Conservation (phyloP, 352 stramenopile species). For the Phytophthora boehmeriae region DNA sequence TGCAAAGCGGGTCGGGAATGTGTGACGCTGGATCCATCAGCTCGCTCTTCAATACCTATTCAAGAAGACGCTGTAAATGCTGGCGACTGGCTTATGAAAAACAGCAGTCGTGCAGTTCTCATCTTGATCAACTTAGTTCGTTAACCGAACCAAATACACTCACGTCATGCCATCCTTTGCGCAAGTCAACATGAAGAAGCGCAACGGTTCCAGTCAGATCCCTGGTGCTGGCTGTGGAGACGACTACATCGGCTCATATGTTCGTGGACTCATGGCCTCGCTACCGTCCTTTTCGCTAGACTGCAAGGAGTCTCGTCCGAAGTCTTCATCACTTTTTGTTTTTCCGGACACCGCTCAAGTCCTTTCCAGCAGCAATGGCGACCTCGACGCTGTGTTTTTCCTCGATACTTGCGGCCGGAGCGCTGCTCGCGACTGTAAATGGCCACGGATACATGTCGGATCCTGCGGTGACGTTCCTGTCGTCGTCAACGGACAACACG, state of each 20-base stretch:
- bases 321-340: not conserved
- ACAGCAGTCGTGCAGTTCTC: not conserved
- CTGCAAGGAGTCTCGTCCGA: not conserved
- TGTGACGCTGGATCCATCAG: conserved; percentile 11
- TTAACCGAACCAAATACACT: not conserved
- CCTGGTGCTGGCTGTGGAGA: not conserved
- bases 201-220: not conserved
- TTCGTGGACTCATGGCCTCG: not conserved
- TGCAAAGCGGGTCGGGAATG: conserved; percentile 14
- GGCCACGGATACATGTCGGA: conserved; percentile 33
- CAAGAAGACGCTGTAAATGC: not conserved
- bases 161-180: not conserved
- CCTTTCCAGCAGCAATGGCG: conserved; percentile 2
- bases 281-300: not conserved
- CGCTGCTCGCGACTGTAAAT: conserved; percentile 5
- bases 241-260: not conserved
- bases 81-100: not conserved
- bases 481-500: conserved; percentile 12
- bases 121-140: not conserved
- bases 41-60: conserved; percentile 8
- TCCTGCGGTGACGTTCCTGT: conserved; percentile 20
- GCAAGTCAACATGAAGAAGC: not conserved
- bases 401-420: not conserved
- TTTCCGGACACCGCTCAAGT: not conserved
- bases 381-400: not conserved